A percentile compares a stretch with the other conserved stretches of the same genome.
phyloP scores from a whole-genome alignment of 2,329 filamentous ascomycete species.

The Escovopsis sp. region DNA sequence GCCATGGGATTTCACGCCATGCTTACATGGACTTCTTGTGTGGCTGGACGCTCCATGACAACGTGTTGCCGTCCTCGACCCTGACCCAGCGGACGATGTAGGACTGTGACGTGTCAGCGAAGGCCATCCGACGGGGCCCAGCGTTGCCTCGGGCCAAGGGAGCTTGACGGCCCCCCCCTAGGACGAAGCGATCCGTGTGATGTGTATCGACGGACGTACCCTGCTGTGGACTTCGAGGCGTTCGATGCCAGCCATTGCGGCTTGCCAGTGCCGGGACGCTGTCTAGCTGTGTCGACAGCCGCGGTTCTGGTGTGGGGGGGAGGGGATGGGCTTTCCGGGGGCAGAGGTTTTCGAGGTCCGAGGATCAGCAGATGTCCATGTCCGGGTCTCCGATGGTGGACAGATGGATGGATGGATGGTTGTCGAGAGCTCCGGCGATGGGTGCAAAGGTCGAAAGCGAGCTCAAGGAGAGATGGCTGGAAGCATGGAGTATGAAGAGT shows the following conservation, averaged over 20 bases:
- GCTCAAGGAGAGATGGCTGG: no score
- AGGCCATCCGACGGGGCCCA: no score
- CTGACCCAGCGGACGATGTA: conserved; percentile 97
- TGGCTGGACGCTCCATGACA: conserved; percentile 94
- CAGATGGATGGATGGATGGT: no score
- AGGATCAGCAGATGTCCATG: conserved; percentile 5
- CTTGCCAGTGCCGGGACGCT: not conserved
- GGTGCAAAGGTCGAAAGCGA: no score
- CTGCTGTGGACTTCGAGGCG: conserved; percentile 96
- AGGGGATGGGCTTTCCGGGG: not conserved
- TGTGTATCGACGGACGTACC: conserved; percentile 37
- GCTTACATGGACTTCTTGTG: conserved; percentile 85
- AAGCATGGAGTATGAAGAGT: not conserved
- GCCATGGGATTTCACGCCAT: not conserved
- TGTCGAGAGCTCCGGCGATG: no score
- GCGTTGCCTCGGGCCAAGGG: conserved; percentile 2
- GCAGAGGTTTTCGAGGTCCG: not conserved
- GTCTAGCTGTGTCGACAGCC: not conserved
- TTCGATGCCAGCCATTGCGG: conserved; percentile 78
- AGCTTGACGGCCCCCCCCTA: no score
- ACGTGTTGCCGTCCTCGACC: conserved; percentile 76
- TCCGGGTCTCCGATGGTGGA: conserved; percentile 1
- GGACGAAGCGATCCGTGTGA: no score
- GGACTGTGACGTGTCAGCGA: conserved; percentile 46
- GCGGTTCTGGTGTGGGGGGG: no score